phyloP scores from a whole-genome alignment of 768 basidiomycete species.

The Suillus weaverae region DNA sequence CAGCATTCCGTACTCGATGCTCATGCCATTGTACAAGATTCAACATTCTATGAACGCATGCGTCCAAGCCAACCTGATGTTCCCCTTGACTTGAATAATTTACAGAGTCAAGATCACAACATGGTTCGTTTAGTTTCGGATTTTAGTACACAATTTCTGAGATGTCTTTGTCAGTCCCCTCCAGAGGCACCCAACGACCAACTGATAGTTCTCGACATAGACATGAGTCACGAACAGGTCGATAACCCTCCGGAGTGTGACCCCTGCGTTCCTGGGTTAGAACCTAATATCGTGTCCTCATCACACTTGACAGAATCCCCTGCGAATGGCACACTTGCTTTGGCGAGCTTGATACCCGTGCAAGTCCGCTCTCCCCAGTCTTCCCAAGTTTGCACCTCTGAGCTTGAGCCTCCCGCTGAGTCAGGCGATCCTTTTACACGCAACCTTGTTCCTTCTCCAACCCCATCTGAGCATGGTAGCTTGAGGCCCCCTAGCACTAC shows the following conservation, averaged over 20 bases:
- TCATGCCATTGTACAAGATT: background rate
- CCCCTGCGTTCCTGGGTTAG: background rate
- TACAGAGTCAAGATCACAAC: background rate
- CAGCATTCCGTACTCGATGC: background rate
- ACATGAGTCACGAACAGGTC: background rate
- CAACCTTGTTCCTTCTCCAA: constrained; percentile 19
- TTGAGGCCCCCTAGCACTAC: background rate
- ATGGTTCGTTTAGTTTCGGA: background rate
- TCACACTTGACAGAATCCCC: background rate
- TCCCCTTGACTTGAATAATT: background rate
- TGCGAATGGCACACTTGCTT: background rate
- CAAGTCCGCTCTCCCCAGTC: no score
- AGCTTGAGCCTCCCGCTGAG: background rate
- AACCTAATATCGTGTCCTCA: background rate
- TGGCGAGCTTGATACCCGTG: background rate
- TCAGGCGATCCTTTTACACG: background rate
- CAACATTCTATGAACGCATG: background rate
- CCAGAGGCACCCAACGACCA: background rate
- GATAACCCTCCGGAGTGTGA: background rate
- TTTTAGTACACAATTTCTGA: background rate
- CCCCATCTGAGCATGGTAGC: constrained; percentile 32
- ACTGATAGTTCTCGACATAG: background rate
- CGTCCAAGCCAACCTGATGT: background rate
- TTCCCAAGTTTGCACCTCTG: background rate
- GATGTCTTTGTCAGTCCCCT: background rate